Evolutionary conservation across 768 basidiomycete genomes (phyloP).

Genomic region (Asterophora parasitica): DNA sequence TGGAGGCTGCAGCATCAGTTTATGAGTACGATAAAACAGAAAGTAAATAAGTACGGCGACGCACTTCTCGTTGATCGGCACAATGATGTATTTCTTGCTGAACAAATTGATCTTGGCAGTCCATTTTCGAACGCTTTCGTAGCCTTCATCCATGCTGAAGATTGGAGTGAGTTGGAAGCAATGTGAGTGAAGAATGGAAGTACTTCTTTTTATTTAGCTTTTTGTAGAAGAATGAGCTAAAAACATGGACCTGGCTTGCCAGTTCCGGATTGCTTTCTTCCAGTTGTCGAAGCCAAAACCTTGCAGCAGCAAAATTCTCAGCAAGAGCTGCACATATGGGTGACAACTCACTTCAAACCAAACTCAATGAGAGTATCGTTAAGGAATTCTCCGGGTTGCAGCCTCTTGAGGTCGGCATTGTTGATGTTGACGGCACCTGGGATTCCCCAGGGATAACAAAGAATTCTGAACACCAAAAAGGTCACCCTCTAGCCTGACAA

Average conservation of each 20-base stretch:
- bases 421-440: conserved; percentile 81
- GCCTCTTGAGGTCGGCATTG: conserved; percentile 66
- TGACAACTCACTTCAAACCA: conserved; percentile 72
- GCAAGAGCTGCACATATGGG: neutral
- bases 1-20: conserved; percentile 56
- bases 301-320: conserved; percentile 26
- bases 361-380: conserved; percentile 98
- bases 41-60: conserved; percentile 18
- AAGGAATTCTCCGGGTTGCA: conserved; percentile 78
- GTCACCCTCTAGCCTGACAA: neutral
- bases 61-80: conserved; percentile 97
- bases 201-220: conserved; percentile 76
- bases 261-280: conserved; percentile 51
- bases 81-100: conserved; percentile 84
- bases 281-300: conserved; percentile 65
- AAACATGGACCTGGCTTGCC: conserved; percentile 77
- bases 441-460: conserved; percentile 68
- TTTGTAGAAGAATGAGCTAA: conserved; percentile 98
- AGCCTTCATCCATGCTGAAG: conserved; percentile 55
- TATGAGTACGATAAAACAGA: neutral
- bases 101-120: conserved; percentile 87
- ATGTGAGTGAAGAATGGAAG: conserved; percentile 11
- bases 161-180: conserved; percentile 4
- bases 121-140: conserved; percentile 89
- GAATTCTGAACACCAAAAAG: conserved; percentile 42